Conservation (phyloP, 306 rosid species). For the Ammopiptanthus mongolicus region DNA sequence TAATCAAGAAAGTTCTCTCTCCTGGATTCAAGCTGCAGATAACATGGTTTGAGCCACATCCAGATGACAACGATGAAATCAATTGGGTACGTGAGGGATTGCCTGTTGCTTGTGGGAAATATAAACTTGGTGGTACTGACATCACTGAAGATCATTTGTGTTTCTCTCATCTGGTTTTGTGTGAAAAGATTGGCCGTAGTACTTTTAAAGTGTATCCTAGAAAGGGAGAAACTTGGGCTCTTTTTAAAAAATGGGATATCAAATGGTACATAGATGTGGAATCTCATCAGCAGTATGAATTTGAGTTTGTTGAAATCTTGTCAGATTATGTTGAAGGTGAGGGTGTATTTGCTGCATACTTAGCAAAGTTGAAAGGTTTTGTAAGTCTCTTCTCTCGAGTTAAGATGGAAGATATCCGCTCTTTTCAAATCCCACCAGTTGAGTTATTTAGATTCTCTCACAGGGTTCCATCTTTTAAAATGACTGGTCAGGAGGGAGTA, state of each 20-base stretch:
- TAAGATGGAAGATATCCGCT: conserved; percentile 21
- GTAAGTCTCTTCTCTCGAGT: conserved; percentile 54
- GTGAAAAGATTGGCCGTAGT: conserved; percentile 32
- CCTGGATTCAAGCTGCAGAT: conserved; percentile 62
- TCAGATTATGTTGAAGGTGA: conserved; percentile 46
- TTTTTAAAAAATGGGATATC: conserved; percentile 76
- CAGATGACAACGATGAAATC: conserved; percentile 36
- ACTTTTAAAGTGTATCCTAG: conserved; percentile 56
- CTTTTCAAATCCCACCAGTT: conserved; percentile 34
- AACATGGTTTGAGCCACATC: conserved; percentile 74
- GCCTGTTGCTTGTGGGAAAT: conserved; percentile 86
- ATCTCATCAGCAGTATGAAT: conserved; percentile 39
- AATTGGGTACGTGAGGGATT: conserved; percentile 42
- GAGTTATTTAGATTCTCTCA: conserved; percentile 85
- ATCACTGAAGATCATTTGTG: conserved; percentile 31
- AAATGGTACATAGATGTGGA: conserved; percentile 44
- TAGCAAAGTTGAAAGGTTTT: conserved; percentile 70
- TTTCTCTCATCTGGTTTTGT: conserved; percentile 69
- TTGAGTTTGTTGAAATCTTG: conserved; percentile 65
- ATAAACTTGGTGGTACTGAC: conserved; percentile 30
- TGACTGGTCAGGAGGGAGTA: conserved; percentile 69
- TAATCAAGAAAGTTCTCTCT: conserved; percentile 56
- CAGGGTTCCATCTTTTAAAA: conserved; percentile 67
- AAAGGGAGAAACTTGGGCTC: conserved; percentile 85
- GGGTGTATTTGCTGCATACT: conserved; percentile 38